phyloP scores from a whole-genome alignment of 805 yeast species.

The Henningerozyma blattae region DNA sequence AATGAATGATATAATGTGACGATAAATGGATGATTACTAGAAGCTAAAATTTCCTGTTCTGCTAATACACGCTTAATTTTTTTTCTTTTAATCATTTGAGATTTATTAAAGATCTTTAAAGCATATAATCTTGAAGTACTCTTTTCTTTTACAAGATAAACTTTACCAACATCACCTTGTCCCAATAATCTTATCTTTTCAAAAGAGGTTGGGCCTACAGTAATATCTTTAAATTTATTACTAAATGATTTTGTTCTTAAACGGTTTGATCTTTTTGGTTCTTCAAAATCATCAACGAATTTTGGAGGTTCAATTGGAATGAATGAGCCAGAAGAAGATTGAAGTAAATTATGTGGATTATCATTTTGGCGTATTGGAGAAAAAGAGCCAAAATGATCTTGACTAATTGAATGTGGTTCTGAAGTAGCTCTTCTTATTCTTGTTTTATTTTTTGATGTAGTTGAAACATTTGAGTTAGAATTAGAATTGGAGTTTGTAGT shows the following conservation, averaged over 20 bases:
- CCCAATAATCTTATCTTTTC: constrained; percentile 87
- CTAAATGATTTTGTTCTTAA: constrained; percentile 42
- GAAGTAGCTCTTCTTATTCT: constrained; percentile 69
- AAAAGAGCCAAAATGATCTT: too few species aligned
- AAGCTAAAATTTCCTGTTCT: constrained; percentile 91
- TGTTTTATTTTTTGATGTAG: too few species aligned
- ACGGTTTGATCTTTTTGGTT: constrained; percentile 23
- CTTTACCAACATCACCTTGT: constrained; percentile 97
- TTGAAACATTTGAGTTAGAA: too few species aligned
- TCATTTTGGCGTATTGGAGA: too few species aligned
- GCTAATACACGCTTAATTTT: constrained; percentile 91
- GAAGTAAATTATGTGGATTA: too few species aligned
- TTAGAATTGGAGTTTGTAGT: too few species aligned
- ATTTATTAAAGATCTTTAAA: constrained; percentile 80
- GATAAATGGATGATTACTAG: constrained; percentile 93
- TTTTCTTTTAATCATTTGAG: constrained; percentile 90
- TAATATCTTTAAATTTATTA: constrained; percentile 59
- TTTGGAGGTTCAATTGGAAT: constrained; percentile 1
- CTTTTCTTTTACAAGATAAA: constrained; percentile 80
- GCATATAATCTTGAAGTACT: constrained; percentile 68
- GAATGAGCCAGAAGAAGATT: not conserved
- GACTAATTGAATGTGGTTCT: constrained; percentile 60
- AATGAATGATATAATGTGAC: constrained; percentile 93
- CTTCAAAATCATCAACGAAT: constrained; percentile 2
- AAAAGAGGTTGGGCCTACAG: constrained; percentile 77